A percentile compares a stretch with the other conserved stretches of the same genome.
Conservation (phyloP, 768 basidiomycete genomes). For the Nevesoporus exiguus region DNA sequence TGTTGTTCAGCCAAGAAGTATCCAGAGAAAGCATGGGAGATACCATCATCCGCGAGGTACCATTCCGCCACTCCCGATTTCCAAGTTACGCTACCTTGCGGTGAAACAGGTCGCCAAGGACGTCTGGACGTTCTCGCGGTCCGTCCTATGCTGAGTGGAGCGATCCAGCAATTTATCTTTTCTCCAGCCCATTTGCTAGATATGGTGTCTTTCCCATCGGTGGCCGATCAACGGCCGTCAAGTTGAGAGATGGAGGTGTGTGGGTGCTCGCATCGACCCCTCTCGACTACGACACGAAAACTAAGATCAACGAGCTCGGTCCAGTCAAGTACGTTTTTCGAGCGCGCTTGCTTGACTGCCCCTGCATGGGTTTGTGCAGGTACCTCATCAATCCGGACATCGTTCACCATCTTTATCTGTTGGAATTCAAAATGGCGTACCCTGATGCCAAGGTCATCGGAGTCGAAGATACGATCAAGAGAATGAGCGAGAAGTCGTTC, state of each 20-base stretch:
- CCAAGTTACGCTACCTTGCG: neutral
- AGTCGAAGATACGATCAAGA: conserved; percentile 50
- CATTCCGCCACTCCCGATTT: neutral
- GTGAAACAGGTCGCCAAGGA: conserved; percentile 43
- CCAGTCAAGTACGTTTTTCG: conserved; percentile 51
- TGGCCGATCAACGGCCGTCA: conserved; percentile 79
- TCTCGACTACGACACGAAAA: conserved; percentile 59
- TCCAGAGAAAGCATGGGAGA: conserved; percentile 29
- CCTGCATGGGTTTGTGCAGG: conserved; percentile 33
- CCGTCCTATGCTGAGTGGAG: conserved; percentile 9
- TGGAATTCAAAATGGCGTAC: conserved; percentile 66
- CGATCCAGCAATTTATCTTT: conserved; percentile 5
- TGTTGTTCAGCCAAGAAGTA: conserved; percentile 1
- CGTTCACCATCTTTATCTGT: conserved; percentile 59
- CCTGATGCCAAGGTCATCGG: conserved; percentile 70
- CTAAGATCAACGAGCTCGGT: conserved; percentile 59
- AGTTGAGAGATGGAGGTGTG: conserved; percentile 61
- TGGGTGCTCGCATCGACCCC: conserved; percentile 85
- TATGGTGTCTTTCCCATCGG: conserved; percentile 71
- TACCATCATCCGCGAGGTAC: conserved; percentile 44
- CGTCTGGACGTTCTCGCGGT: conserved; percentile 69
- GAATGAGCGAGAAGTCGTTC: conserved; percentile 50
- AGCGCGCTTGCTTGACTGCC: neutral
- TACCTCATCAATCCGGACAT: conserved; percentile 58
- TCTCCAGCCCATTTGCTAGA: conserved; percentile 59